Base-by-base conservation (phyloP, 164 flowering plant genomes). In the Berberis vulgaris region DNA sequence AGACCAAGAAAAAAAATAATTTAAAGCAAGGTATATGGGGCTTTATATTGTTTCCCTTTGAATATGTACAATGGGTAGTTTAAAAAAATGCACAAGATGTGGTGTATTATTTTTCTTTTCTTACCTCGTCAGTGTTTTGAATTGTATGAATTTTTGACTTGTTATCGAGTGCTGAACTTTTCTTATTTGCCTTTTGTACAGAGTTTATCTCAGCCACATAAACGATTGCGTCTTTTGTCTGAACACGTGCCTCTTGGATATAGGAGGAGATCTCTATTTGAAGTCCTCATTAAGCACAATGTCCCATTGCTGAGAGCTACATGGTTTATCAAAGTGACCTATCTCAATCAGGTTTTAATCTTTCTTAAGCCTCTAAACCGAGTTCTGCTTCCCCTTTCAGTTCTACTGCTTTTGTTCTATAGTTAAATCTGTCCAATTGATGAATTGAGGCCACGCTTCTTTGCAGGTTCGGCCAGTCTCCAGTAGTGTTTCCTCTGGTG, bases 301-400 rank as follows among this genome's bases (percentile, higher is more conserved):
- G 97, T 95, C 53, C 97, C 99, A 10, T 68, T 91, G 68, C 72
- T 89, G 65, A 83, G 98, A 74, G 99, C 98, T 52, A 89, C 97
- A 57, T 95, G 99, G 99, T 91, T 84, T 77, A 82, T 95, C 49
- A 95, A 92, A 89, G 88, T 95, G 68, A 91, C 85, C 52, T 95
- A 89, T 70, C 97, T 95, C 49, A 77, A 77, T 71, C 80, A 77
- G 80, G 80, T 74, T 12, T 54, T 4, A 38, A 42, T 52, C 55
- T 49, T 2, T 59, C 40, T 59, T 26, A 43, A 65, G 46, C n/a
- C 38, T 41, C 2, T 40, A n/a, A 39, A 5, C n/a, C 9, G 46
- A 56, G 3, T 10, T 45, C 49, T 49, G 11, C 5, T 47, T 63
- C 9, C 60, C 57, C 10, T 47, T 43, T 50, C 26, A 5, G 9